Base-by-base conservation (phyloP, 1,139 yeast species). In the Nakaseomyces glabratus region DNA sequence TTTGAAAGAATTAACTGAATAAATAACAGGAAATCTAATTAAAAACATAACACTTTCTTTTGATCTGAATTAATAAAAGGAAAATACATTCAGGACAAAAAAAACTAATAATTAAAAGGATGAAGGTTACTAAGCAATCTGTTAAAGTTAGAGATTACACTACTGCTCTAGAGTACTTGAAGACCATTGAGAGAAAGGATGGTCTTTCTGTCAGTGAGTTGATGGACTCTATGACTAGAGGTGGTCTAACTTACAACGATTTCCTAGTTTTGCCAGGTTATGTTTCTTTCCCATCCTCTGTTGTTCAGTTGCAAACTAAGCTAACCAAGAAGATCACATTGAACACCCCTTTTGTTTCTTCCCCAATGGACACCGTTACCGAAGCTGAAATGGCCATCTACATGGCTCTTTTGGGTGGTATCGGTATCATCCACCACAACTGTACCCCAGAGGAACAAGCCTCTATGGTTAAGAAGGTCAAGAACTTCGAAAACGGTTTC, bases 351-450 rank as follows among this genome's bases (percentile, higher is more conserved):
- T 84, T 90, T 52, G 90, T 90, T 45, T 88, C 97, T 23, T 85
- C 96, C 55, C 99, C 99, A 52, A 90, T 90, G 99, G 98, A 90
- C 65, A 90, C 98, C 36, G 98, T 90, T 45, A 93, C 99, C 40
- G 99, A 90, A 69, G 69, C 86, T 45, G 82, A 78, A 43, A 90
- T 90, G 99, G 98, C 99, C 48, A 90, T 93, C 53, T 79, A 86
- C 66, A 88, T 90, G 96, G 97, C 99, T 50, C 74, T 90, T 51
- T 75, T 88, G 52, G 99, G 99, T 61, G 99, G 99, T 65, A 86
- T 90, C 62, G 99, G 99, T 74, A 84, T 93, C 56, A 79, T 90
- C 52, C 99, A 90, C 65, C 97, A 90, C 71, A 90, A 90, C 72
- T 88, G 96, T 68, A 62, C 94, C 41, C 72, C 94, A 43, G 97